Evolutionary conservation across 2,329 filamentous ascomycete species (phyloP), one percentile per base, ranked within the genome.

Genomic region (Colletotrichum ledebouriae): DNA sequence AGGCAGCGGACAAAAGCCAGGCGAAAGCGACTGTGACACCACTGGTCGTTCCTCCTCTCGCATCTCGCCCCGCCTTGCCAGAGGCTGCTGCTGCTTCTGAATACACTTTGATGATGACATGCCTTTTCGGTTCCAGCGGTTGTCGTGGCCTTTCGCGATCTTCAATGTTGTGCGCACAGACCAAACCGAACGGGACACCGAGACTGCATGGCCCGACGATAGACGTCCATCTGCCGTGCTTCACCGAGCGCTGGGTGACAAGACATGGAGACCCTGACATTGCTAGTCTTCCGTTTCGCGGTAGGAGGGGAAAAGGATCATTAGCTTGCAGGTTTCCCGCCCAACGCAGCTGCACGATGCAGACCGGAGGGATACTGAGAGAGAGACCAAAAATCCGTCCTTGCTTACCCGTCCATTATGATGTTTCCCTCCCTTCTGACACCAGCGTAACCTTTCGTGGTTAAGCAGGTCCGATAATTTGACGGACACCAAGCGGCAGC

Each of bases 401-500:
- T 29, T 39, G 37, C 37, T 39, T 39, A 39, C 37, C 37, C 37
- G 37, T 15, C 10, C 37, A 39, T 12, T 6, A 13, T 39, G 29
- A 6, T 7, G 6, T 2, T 29, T 29, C 6, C 29, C 9, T 29
- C 29, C 29, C 29, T 29, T 9, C 29, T 29, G 29, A 29, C 29
- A 6, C 29, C 29, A 29, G 29, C 6, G 29, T 29, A 29, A 29
- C 29, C 29, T 29, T 29, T 29, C 29, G 29, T 29, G 29, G 29
- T 7, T 29, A 25, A 11, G 17, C 22, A 50, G 53, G 41, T 41
- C 17, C 46, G 55, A 64, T 37, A 60, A 59, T 59, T 52, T 52
- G 62, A 59, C 55, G 62, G 62, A 41, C 25, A 29, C 29, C 29
- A 41, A 29, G 42, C 15, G 33, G 52, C 50, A 60, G 15, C 62